Conservation (phyloP, 768 basidiomycete species). For the Tulasnella sp. region DNA sequence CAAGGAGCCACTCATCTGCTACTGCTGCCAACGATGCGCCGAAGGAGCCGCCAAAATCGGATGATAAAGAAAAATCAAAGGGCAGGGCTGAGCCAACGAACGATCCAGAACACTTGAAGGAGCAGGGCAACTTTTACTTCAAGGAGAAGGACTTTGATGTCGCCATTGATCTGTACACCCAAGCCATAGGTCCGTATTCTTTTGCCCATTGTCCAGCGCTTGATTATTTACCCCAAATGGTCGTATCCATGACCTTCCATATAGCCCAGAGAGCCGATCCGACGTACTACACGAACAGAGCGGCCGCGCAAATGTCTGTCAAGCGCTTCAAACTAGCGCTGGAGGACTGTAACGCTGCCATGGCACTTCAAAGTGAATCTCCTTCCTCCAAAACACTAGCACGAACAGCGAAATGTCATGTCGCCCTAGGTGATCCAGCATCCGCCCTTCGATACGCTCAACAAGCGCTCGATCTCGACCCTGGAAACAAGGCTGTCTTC, state of each 20-base stretch:
- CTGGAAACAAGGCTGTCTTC: slow-evolving; percentile 45
- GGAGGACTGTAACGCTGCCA: slow-evolving; percentile 67
- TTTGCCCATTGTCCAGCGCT: neutral
- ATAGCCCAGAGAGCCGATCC: slow-evolving; percentile 37
- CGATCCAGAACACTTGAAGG: slow-evolving; percentile 47
- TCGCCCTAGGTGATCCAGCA: slow-evolving; percentile 59
- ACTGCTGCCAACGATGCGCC: too few species aligned
- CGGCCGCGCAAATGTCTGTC: slow-evolving; percentile 72
- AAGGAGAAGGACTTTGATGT: slow-evolving; percentile 51
- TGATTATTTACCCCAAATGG: neutral
- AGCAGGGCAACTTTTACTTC: slow-evolving; percentile 65
- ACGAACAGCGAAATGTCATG: slow-evolving; percentile 73
- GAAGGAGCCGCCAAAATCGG: neutral
- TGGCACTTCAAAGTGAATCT: slow-evolving; percentile 44
- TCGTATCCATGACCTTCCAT: neutral
- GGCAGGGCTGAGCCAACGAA: slow-evolving; percentile 13
- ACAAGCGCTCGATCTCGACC: slow-evolving; percentile 49
- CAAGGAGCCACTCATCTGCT: too few species aligned
- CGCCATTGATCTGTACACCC: slow-evolving; percentile 63
- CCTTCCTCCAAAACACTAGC: slow-evolving; percentile 70
- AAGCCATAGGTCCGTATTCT: slow-evolving; percentile 50
- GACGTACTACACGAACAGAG: slow-evolving; percentile 73
- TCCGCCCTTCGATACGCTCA: slow-evolving; percentile 58
- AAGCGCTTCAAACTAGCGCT: slow-evolving; percentile 67
- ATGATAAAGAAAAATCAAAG: slow-evolving; percentile 4